These are phyloP conservation scores for Mycena belliarum DNA, from an alignment of 768 basidiomycete species.

Conservation along the genomic window DNA sequence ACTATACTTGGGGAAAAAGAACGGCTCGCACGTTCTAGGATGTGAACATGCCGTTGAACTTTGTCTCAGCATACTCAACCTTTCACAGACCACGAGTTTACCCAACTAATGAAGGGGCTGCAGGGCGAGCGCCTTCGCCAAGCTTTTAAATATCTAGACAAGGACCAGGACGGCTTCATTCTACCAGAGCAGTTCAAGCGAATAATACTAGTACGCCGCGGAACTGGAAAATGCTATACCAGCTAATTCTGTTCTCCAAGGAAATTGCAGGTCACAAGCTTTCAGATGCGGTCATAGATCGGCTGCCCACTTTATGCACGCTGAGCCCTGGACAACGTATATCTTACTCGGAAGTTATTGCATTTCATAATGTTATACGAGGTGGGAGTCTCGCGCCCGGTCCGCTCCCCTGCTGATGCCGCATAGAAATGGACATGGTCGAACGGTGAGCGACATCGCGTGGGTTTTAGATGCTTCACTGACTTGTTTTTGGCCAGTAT, in stretches of 20 bases:
- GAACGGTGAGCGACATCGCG: conserved; percentile 58
- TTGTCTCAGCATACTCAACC: conserved; percentile 12
- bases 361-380: conserved; percentile 95
- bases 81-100: conserved; percentile 86
- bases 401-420: not conserved
- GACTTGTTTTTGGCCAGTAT: conserved; percentile 47
- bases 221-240: not conserved
- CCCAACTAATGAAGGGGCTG: conserved; percentile 97
- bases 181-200: conserved; percentile 90
- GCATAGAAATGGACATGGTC: conserved; percentile 91
- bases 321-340: conserved; percentile 87
- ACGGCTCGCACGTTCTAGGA: conserved; percentile 87
- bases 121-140: conserved; percentile 98
- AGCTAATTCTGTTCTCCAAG: conserved; percentile 37
- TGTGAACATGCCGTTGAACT: conserved; percentile 50
- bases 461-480: conserved; percentile 2
- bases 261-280: conserved; percentile 98
- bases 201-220: conserved; percentile 79
- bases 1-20: conserved; percentile 91
- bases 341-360: conserved; percentile 94
- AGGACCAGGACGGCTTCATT: conserved; percentile 92
- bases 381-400: conserved; percentile 47
- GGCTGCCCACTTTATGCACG: conserved; percentile 89
- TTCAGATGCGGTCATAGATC: conserved; percentile 89
- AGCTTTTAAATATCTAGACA: conserved; percentile 90